Conservation (phyloP, 164 flowering plant species). For the Aristolochia californica region DNA sequence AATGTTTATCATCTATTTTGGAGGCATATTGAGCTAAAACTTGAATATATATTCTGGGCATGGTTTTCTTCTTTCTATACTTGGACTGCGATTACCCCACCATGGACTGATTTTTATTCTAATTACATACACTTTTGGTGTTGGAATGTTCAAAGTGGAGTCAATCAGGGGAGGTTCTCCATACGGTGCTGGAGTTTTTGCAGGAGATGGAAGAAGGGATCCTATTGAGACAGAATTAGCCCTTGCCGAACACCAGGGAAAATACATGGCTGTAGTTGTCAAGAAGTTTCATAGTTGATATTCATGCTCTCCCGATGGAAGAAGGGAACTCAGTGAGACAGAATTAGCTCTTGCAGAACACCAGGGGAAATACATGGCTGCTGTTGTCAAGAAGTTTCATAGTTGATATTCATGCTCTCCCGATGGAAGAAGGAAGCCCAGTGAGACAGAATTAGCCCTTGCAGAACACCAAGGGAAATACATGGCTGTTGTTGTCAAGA, state of each 20-base stretch:
- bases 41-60: too few relatives aligned
- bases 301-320: too few relatives aligned
- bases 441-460: too few relatives aligned
- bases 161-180: constrained; percentile 63
- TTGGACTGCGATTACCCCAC: constrained; percentile 64
- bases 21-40: too few relatives aligned
- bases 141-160: constrained; percentile 62
- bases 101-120: constrained; percentile 78
- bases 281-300: constrained; percentile 22
- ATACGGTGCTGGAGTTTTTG: constrained; percentile 60
- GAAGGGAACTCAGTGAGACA: constrained; percentile 45
- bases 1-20: too few relatives aligned
- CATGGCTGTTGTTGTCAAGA: constrained; percentile 55
- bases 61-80: constrained; percentile 18
- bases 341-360: constrained; percentile 65
- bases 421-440: too few relatives aligned
- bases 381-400: constrained; percentile 34
- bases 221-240: constrained; percentile 53
- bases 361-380: constrained; percentile 71
- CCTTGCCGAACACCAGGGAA: constrained; percentile 70
- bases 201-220: constrained; percentile 58
- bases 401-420: too few relatives aligned
- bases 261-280: constrained; percentile 53
- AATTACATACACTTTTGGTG: constrained; percentile 73
- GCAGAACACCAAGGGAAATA: constrained; percentile 66